Percentiles rank a stretch among this genome's conserved stretches.
phyloP scores from a whole-genome alignment of 441 rosid species.

The Omphalea diandra region DNA sequence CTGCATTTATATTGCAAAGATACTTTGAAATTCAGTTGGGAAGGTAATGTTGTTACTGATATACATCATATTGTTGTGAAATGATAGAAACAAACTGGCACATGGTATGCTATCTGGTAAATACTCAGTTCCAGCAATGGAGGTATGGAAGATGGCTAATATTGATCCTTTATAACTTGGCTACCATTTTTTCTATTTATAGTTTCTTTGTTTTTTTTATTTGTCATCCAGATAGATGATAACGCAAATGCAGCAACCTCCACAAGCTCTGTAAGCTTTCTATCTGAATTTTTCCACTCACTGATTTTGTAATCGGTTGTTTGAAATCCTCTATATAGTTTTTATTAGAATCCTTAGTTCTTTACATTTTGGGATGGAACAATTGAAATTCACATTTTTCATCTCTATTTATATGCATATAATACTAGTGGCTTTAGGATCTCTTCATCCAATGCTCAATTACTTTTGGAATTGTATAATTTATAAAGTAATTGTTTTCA shows the following conservation, averaged over 20 bases:
- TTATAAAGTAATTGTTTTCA: too few relatives aligned
- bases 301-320: slow-evolving; percentile 10
- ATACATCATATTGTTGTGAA: slow-evolving; percentile 23
- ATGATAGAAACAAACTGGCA: slow-evolving; percentile 84
- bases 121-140: slow-evolving; percentile 67
- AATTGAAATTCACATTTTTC: slow-evolving; percentile 3
- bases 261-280: slow-evolving; percentile 52
- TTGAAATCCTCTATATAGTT: slow-evolving; percentile 4
- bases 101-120: slow-evolving; percentile 95
- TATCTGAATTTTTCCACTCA: slow-evolving; percentile 11
- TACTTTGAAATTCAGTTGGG: background rate
- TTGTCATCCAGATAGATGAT: slow-evolving; percentile 43
- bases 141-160: slow-evolving; percentile 45
- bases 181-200: slow-evolving; percentile 4
- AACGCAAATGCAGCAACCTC: slow-evolving; percentile 30
- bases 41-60: slow-evolving; percentile 5
- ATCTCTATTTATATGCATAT: background rate
- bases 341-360: background rate
- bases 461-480: too few relatives aligned
- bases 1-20: background rate
- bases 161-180: slow-evolving; percentile 10
- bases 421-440: background rate
- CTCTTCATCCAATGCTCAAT: too few relatives aligned
- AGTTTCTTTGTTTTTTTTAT: slow-evolving; percentile 11
- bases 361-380: background rate